Base-by-base conservation (phyloP, 371 early-diverging fungal genomes). In the Mortierella sp. region DNA sequence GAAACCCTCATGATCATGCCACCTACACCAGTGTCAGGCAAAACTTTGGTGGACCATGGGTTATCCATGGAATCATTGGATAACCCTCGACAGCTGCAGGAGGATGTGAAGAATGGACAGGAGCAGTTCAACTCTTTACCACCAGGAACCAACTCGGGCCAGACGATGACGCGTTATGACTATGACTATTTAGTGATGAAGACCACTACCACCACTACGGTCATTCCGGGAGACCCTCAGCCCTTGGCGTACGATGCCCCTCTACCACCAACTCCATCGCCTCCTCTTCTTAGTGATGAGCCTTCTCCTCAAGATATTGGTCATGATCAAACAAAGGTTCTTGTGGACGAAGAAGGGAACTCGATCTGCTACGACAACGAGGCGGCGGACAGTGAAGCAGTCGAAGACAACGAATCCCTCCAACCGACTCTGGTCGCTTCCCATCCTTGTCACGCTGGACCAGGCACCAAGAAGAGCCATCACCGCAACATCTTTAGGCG, bases 401-500 rank as follows among this genome's bases (percentile, higher is more conserved):
- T 34, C 7, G 7, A 34, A 10, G 34, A 34, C 34, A 34, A 34
- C 10, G 34, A 10, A 10, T 34, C 10, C 34, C 34, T 34, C 7
- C 34, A 34, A 3, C 27, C n/a, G 46, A 47, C 43, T 31, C 10
- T 6, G 46, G 46, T 18, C 58, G 28, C 14, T 59, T 9, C 42
- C 19, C 50, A 26, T 42, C 48, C 4, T 51, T 51, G 2, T 59
- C 50, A 23, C 8, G 34, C 34, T 7, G 34, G 7, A 6, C 23
- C 48, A 23, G 48, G 24, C 6, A 55, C 23, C 43, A 56, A 58
- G 54, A 61, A 58, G 49, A 57, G 21, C n/a, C 41, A 41, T 5
- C 54, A 48, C 21, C 53, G 52, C 39, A 62, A 58, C 48, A 57
- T 69, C 31, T 69, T 69, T 47, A 61, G 62, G 31, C 69, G 71